A percentile compares a stretch with the other conserved stretches of the same genome.
Conservation (phyloP, 2,329 filamentous ascomycete species). For the Alternaria sp. region DNA sequence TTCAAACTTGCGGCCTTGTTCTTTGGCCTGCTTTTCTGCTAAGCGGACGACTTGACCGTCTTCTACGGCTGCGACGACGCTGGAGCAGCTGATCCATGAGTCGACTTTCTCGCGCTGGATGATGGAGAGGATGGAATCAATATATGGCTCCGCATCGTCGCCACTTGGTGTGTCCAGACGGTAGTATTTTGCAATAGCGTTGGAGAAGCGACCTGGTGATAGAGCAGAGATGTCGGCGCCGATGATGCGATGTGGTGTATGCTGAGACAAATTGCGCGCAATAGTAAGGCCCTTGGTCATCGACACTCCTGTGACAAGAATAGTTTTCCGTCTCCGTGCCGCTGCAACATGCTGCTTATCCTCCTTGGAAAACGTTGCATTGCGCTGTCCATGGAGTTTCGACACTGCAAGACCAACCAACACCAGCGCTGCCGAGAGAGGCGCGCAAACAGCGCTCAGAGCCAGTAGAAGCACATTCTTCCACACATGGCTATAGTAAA, state of each 20-base stretch:
- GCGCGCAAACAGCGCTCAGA: constrained; percentile 57
- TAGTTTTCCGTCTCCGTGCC: constrained; percentile 54
- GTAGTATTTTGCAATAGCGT: constrained; percentile 64
- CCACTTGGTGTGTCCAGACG: constrained; percentile 50
- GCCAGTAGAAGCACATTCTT: constrained; percentile 60
- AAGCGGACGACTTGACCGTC: constrained; percentile 68
- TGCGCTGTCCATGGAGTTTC: constrained; percentile 17
- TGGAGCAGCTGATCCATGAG: constrained; percentile 77
- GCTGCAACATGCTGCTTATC: constrained; percentile 30
- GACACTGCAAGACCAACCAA: constrained; percentile 38
- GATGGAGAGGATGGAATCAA: constrained; percentile 65
- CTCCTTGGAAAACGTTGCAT: constrained; percentile 24
- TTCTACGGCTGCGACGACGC: constrained; percentile 70
- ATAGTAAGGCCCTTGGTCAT: constrained; percentile 75
- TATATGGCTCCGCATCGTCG: constrained; percentile 59
- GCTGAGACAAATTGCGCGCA: constrained; percentile 69
- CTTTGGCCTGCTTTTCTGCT: constrained; percentile 59
- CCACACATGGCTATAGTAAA: constrained; percentile 53
- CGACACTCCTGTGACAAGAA: constrained; percentile 76
- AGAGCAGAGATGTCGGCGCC: constrained; percentile 68
- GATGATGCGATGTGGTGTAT: constrained; percentile 72
- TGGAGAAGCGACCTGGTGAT: constrained; percentile 63
- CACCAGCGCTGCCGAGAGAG: constrained; percentile 53
- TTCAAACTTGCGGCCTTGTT: constrained; percentile 62
- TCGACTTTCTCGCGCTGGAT: constrained; percentile 68